Percentiles rank a stretch among this genome's conserved stretches.
These are phyloP conservation scores for Xylaria flabelliformis DNA, from an alignment of 495 filamentous ascomycete genomes.

Conservation along the genomic window DNA sequence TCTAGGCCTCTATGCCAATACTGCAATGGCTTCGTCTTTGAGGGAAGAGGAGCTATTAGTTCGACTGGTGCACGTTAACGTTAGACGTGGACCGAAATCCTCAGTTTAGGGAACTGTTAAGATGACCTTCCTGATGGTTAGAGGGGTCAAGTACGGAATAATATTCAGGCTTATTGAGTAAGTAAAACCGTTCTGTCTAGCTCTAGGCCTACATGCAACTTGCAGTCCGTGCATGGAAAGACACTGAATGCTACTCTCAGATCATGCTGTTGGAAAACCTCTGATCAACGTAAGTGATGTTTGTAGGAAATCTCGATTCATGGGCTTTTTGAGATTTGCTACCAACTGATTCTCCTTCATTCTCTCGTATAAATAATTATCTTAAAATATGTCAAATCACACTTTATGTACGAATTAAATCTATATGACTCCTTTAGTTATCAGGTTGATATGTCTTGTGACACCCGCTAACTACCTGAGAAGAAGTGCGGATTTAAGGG, in stretches of 20 bases:
- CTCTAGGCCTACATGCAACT: neutral
- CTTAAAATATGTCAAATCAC: neutral
- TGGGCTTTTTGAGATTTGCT: neutral
- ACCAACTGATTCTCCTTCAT: neutral
- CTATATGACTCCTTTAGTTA: neutral
- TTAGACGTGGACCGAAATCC: neutral
- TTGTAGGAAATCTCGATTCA: too few relatives aligned
- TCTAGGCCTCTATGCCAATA: neutral
- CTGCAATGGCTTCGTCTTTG: neutral
- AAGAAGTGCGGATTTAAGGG: slow-evolving; percentile 17
- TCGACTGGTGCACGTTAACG: neutral
- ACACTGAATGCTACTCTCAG: too few relatives aligned
- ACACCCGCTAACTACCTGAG: neutral
- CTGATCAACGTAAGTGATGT: too few relatives aligned
- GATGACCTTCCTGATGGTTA: neutral
- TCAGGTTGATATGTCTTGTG: neutral
- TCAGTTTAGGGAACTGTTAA: neutral
- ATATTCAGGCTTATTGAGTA: neutral
- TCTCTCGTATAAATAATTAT: neutral
- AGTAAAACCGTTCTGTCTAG: neutral
- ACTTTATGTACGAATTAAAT: neutral
- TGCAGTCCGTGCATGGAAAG: neutral
- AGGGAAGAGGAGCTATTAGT: neutral
- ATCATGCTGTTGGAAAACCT: too few relatives aligned
- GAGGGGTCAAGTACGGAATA: too few relatives aligned